Conservation (phyloP, 2,329 filamentous ascomycete species). For the Pseudovirgaria hyperparasitica region DNA sequence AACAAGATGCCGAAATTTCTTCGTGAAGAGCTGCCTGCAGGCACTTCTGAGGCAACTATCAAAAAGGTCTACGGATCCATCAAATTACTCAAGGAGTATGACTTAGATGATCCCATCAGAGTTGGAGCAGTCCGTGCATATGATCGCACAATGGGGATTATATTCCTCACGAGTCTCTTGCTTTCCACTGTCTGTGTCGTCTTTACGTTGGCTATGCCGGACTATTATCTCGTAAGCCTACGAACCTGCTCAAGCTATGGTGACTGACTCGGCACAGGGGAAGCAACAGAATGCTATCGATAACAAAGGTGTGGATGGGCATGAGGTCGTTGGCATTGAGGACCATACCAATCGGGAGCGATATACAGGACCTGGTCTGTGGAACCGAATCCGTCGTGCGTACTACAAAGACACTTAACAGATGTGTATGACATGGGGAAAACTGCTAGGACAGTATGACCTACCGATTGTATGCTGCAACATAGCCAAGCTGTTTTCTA, state of each 20-base stretch:
- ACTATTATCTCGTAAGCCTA: slow-evolving; percentile 22
- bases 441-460: too few species aligned
- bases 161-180: slow-evolving; percentile 18
- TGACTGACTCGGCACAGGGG: too few species aligned
- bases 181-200: slow-evolving; percentile 21
- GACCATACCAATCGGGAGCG: too few species aligned
- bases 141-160: slow-evolving; percentile 22
- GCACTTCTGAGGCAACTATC: slow-evolving; percentile 11
- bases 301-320: slow-evolving; percentile 12
- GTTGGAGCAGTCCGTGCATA: slow-evolving; percentile 28
- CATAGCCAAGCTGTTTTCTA: too few species aligned
- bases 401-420: too few species aligned
- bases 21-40: slow-evolving; percentile 17
- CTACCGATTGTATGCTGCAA: too few species aligned
- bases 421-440: too few species aligned
- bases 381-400: too few species aligned
- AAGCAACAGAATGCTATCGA: slow-evolving; percentile 14
- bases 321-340: too few species aligned
- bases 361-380: too few species aligned
- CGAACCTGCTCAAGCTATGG: too few species aligned
- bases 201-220: slow-evolving; percentile 29
- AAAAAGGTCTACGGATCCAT: slow-evolving; percentile 24
- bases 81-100: slow-evolving; percentile 19
- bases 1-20: slow-evolving; percentile 24
- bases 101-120: slow-evolving; percentile 20